Conservation (phyloP, 179 eudicot genomes). For the Silene noctiflora region DNA sequence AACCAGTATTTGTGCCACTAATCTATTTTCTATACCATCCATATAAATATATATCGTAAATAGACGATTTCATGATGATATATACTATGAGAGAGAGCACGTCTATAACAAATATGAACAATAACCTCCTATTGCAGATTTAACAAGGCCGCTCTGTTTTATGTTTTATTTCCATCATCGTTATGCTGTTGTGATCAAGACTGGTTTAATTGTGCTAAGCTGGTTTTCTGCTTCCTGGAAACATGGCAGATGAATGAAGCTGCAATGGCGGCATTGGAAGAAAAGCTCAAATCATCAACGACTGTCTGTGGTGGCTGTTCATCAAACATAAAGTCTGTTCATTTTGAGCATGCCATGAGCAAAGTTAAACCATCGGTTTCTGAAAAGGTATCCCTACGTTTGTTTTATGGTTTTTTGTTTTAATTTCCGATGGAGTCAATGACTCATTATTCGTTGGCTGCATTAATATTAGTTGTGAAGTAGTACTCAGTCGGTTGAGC, state of each 20-base stretch:
- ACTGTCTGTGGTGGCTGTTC: slow-evolving; percentile 22
- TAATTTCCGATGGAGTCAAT: too few relatives aligned
- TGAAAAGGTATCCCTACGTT: slow-evolving; percentile 38
- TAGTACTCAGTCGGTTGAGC: too few relatives aligned
- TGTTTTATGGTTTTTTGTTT: neutral
- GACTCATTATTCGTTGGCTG: too few relatives aligned
- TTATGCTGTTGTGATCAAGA: neutral
- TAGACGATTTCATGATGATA: neutral
- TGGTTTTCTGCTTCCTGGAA: neutral
- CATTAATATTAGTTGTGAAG: too few relatives aligned
- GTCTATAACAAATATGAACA: neutral
- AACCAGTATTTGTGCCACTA: neutral
- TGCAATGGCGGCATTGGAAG: slow-evolving; percentile 56
- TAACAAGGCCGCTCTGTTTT: neutral
- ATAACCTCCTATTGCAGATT: neutral
- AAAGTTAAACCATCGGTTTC: slow-evolving; percentile 75
- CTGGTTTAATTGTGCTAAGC: neutral
- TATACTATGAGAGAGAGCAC: too few relatives aligned
- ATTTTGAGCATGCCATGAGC: slow-evolving; percentile 56
- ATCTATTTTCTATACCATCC: neutral
- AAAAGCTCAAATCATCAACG: slow-evolving; percentile 25
- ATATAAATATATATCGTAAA: too few relatives aligned
- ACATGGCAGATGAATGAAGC: slow-evolving; percentile 62
- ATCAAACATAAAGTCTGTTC: slow-evolving; percentile 43
- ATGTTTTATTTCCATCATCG: neutral